phyloP scores from a whole-genome alignment of 495 filamentous ascomycete species.

The Xylaria telfairii region DNA sequence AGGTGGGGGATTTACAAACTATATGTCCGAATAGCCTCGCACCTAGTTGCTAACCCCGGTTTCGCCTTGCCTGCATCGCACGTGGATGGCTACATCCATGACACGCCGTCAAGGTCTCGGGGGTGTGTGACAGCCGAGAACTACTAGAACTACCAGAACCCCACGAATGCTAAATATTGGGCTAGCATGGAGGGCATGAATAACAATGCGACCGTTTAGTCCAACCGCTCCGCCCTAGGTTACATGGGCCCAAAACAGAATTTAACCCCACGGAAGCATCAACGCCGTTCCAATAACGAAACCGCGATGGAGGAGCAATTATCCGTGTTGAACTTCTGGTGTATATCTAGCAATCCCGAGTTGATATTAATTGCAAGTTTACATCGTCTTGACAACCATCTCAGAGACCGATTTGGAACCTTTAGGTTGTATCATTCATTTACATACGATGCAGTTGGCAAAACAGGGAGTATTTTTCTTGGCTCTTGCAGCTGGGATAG shows the following conservation, averaged over 20 bases:
- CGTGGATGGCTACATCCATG: too few relatives aligned
- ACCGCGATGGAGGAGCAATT: background rate
- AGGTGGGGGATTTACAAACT: too few relatives aligned
- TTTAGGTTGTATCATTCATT: background rate
- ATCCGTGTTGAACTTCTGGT: too few relatives aligned
- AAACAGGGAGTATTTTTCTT: slow-evolving; percentile 19
- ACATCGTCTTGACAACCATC: background rate
- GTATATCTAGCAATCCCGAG: background rate
- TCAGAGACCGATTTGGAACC: background rate
- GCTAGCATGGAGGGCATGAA: background rate
- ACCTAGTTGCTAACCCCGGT: too few relatives aligned
- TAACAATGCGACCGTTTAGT: background rate
- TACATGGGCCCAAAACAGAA: slow-evolving; percentile 2
- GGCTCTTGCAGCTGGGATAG: slow-evolving; percentile 33
- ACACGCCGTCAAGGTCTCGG: too few relatives aligned
- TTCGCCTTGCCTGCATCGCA: too few relatives aligned
- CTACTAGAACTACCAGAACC: background rate
- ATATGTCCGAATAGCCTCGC: too few relatives aligned
- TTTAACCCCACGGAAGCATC: slow-evolving; percentile 16
- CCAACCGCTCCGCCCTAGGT: background rate
- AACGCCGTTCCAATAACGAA: slow-evolving; percentile 8
- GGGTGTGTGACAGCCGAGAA: too few relatives aligned
- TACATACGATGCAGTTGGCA: slow-evolving; percentile 29
- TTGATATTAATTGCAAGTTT: background rate
- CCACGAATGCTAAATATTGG: background rate